Percentiles rank a stretch among this genome's conserved stretches.
These are phyloP conservation scores for Camelina neglecta DNA, from an alignment of 345 rosid species.

Conservation along the genomic window DNA sequence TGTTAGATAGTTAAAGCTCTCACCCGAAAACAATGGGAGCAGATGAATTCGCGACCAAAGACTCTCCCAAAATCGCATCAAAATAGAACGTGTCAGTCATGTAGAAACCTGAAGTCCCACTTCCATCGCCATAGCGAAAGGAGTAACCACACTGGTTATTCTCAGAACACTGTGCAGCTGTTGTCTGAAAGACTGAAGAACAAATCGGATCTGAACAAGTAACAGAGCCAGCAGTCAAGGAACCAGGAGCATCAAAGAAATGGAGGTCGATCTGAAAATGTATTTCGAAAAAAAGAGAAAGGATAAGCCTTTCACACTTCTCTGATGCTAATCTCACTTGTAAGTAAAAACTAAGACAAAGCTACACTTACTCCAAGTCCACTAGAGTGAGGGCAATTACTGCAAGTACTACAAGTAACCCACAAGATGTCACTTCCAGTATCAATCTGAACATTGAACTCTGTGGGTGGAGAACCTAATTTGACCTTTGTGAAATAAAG, in stretches of 20 bases:
- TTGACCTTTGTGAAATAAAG: slow-evolving; percentile 95
- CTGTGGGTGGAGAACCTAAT: slow-evolving; percentile 94
- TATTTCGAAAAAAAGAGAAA: slow-evolving; percentile 9
- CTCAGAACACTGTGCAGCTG: slow-evolving; percentile 71
- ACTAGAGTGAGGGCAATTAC: slow-evolving; percentile 80
- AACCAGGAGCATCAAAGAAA: slow-evolving; percentile 70
- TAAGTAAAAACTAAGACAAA: slow-evolving; percentile 31
- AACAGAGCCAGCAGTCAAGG: slow-evolving; percentile 67
- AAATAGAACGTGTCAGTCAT: slow-evolving; percentile 71
- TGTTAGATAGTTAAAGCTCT: slow-evolving; percentile 37
- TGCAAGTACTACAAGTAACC: slow-evolving; percentile 86
- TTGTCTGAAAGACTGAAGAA: slow-evolving; percentile 59
- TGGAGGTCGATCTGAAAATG: slow-evolving; percentile 71
- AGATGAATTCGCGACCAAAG: slow-evolving; percentile 75
- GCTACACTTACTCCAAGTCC: slow-evolving; percentile 76
- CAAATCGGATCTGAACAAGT: slow-evolving; percentile 61
- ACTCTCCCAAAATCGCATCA: slow-evolving; percentile 70
- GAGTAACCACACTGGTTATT: slow-evolving; percentile 81
- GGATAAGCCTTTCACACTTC: slow-evolving; percentile 21
- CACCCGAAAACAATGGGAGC: slow-evolving; percentile 87
- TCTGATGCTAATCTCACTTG: slow-evolving; percentile 14
- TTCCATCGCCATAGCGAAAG: slow-evolving; percentile 90
- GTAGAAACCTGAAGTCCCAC: slow-evolving; percentile 94
- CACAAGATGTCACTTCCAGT: slow-evolving; percentile 96
- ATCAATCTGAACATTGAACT: slow-evolving; percentile 96